These are phyloP conservation scores for Neurospora sp. DNA, from an alignment of 495 filamentous ascomycete species.

Conservation along the genomic window DNA sequence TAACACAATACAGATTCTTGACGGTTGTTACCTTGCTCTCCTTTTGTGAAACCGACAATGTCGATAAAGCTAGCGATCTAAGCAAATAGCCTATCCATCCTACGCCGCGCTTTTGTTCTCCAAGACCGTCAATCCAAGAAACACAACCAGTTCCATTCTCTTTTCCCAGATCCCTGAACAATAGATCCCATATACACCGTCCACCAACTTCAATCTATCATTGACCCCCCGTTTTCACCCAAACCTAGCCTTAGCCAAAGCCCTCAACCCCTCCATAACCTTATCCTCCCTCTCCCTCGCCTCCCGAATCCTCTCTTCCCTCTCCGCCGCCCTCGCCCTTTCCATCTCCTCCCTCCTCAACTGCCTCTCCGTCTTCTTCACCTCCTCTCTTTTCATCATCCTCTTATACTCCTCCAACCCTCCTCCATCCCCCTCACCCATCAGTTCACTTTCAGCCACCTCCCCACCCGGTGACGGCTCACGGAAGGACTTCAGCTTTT, in stretches of 20 bases:
- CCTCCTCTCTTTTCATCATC: slow-evolving; percentile 41
- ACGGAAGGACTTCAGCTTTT: slow-evolving; percentile 48
- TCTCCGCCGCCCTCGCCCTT: slow-evolving; percentile 48
- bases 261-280: slow-evolving; percentile 55
- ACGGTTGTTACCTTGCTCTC: no score
- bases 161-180: background rate
- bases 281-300: slow-evolving; percentile 51
- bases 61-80: background rate
- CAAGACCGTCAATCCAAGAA: background rate
- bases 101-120: background rate
- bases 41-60: background rate
- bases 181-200: no score
- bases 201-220: background rate
- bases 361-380: slow-evolving; percentile 56
- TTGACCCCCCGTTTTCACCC: slow-evolving; percentile 15
- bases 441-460: slow-evolving; percentile 47
- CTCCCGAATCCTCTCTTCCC: slow-evolving; percentile 49
- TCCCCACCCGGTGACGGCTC: slow-evolving; percentile 50
- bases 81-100: background rate
- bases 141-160: background rate
- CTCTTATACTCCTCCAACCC: slow-evolving; percentile 45
- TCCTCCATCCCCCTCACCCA: slow-evolving; percentile 45
- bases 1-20: background rate
- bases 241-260: slow-evolving; percentile 51
- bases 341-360: slow-evolving; percentile 53